Percentiles rank a stretch among this genome's conserved stretches.
Conservation (phyloP, 495 filamentous ascomycete species). For the Penicillium manginii region DNA sequence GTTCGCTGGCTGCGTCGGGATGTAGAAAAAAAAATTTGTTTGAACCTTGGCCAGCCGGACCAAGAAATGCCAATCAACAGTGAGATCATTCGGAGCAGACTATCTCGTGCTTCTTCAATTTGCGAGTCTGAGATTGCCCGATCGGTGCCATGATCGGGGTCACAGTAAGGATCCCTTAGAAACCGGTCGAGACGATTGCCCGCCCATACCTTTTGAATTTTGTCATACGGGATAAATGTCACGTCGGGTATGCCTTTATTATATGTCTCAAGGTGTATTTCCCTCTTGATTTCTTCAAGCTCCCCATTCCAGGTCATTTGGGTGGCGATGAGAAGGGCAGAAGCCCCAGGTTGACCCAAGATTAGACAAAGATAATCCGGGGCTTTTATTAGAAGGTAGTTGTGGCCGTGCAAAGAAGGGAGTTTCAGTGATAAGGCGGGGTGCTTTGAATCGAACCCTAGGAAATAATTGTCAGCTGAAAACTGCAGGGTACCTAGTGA, state of each 20-base stretch:
- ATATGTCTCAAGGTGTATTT: background rate
- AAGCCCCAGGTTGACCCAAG: background rate
- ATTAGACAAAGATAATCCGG: background rate
- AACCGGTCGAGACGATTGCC: slow-evolving; percentile 4
- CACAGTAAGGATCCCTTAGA: background rate
- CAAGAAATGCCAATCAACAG: background rate
- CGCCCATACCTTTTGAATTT: slow-evolving; percentile 3
- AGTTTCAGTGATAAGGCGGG: background rate
- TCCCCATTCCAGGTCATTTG: background rate
- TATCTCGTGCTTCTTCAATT: background rate
- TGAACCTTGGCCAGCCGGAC: slow-evolving; percentile 7
- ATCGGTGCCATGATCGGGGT: background rate
- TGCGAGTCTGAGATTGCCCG: background rate
- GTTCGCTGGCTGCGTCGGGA: background rate
- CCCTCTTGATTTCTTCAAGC: background rate
- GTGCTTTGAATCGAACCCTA: background rate
- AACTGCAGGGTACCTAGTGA: background rate
- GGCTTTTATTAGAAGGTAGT: background rate
- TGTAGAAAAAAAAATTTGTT: background rate
- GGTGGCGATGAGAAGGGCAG: background rate
- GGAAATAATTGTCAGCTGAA: background rate
- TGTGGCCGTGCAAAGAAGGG: background rate
- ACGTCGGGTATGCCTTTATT: background rate
- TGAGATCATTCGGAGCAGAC: slow-evolving; percentile 4
- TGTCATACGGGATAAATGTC: slow-evolving; percentile 1